Conservation (phyloP, 2,329 filamentous ascomycete genomes). For the Colletotrichum nymphaeae region DNA sequence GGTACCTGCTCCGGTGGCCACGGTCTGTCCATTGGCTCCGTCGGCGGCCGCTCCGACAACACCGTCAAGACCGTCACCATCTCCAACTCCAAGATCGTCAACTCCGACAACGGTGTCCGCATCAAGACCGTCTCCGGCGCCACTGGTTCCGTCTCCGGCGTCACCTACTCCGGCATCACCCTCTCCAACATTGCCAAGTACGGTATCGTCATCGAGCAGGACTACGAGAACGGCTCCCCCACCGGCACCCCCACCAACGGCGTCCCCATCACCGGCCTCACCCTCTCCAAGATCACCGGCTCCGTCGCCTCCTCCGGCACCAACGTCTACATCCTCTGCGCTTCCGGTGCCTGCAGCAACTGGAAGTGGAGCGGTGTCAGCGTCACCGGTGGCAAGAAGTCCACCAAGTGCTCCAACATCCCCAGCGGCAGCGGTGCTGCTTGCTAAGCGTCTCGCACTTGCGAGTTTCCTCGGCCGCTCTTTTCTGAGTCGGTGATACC, state of each 20-base stretch:
- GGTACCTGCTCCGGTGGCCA: slow-evolving; percentile 58
- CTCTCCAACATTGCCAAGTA: slow-evolving; percentile 55
- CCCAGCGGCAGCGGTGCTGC: slow-evolving; percentile 37
- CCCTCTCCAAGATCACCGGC: slow-evolving; percentile 55
- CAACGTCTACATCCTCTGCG: slow-evolving; percentile 66
- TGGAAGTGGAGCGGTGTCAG: slow-evolving; percentile 64
- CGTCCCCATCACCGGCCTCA: slow-evolving; percentile 65
- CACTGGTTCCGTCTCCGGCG: slow-evolving; percentile 55
- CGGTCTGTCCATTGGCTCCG: slow-evolving; percentile 55
- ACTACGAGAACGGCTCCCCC: slow-evolving; percentile 61
- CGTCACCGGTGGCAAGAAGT: slow-evolving; percentile 63
- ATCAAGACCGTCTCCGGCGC: slow-evolving; percentile 62
- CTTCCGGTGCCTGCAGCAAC: slow-evolving; percentile 58
- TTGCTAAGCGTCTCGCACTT: slow-evolving; percentile 19
- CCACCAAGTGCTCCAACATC: slow-evolving; percentile 41
- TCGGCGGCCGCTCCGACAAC: slow-evolving; percentile 63
- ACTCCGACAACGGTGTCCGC: slow-evolving; percentile 64
- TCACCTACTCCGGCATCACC: slow-evolving; percentile 57
- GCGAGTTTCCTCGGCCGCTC: neutral
- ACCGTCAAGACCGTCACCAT: slow-evolving; percentile 63
- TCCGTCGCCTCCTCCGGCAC: slow-evolving; percentile 51
- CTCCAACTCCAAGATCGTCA: slow-evolving; percentile 57
- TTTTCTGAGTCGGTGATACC: neutral
- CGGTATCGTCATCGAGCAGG: slow-evolving; percentile 53
- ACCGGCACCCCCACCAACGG: slow-evolving; percentile 57